phyloP scores from a whole-genome alignment of 305 asterid genomes.

The Fraxinus platypoda region DNA sequence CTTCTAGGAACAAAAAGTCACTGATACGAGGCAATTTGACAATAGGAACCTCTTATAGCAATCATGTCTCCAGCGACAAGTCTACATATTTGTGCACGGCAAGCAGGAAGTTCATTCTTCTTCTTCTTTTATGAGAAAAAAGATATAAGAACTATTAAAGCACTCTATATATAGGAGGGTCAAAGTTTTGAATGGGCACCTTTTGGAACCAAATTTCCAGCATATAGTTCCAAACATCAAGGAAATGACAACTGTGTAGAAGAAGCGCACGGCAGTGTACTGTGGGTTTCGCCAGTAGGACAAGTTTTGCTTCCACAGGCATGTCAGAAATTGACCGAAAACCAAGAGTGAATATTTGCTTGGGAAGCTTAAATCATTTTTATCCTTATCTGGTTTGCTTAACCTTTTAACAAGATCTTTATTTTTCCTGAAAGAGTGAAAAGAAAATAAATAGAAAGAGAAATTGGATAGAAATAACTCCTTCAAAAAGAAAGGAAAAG shows the following conservation, averaged over 20 bases:
- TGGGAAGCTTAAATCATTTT: slow-evolving; percentile 45
- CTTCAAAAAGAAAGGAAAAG: not conserved
- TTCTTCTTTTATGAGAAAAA: not conserved
- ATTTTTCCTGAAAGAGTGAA: slow-evolving; percentile 49
- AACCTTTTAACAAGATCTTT: slow-evolving; percentile 50
- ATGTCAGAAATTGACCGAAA: slow-evolving; percentile 54
- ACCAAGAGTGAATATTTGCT: slow-evolving; percentile 52
- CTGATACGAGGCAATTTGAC: not conserved
- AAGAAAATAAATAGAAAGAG: not conserved
- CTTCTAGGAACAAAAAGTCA: not conserved
- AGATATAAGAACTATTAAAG: not conserved
- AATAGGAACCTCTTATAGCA: not conserved
- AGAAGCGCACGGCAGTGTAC: slow-evolving; percentile 75
- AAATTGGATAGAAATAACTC: not conserved
- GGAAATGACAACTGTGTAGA: slow-evolving; percentile 70
- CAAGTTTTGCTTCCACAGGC: slow-evolving; percentile 68
- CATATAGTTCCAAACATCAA: slow-evolving; percentile 79
- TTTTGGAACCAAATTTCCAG: slow-evolving; percentile 82
- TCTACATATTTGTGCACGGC: not conserved
- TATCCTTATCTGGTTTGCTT: slow-evolving; percentile 55
- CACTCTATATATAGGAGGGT: not conserved
- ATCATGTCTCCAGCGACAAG: not conserved
- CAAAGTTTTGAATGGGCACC: slow-evolving; percentile 31
- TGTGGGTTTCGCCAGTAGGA: slow-evolving; percentile 80
- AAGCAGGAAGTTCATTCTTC: not conserved